Conservation (phyloP, 1,284 basidiomycete species). For the Bondarzewia mesenterica region DNA sequence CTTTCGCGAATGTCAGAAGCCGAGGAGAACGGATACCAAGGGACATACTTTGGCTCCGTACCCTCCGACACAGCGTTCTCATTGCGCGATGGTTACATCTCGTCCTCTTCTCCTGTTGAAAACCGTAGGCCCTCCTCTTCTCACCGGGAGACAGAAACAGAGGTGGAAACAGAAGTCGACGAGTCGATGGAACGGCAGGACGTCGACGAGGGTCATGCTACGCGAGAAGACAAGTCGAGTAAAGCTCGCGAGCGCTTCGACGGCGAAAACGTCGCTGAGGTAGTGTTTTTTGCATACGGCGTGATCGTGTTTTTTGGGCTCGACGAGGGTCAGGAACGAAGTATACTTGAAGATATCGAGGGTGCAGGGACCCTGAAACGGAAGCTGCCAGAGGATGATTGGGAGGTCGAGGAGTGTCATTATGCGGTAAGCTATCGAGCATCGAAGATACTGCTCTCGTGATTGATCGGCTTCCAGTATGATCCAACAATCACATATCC, state of each 20-base stretch:
- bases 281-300: conserved; percentile 80
- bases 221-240: background rate
- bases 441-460: background rate
- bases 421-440: conserved; percentile 49
- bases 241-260: conserved; percentile 16
- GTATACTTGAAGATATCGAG: conserved; percentile 78
- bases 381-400: conserved; percentile 56
- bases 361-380: conserved; percentile 60
- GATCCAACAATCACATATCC: conserved; percentile 81
- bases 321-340: conserved; percentile 64
- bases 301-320: conserved; percentile 88
- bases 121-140: background rate
- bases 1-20: conserved; percentile 69
- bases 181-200: background rate
- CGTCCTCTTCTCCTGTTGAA: conserved; percentile 36
- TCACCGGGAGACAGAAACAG: background rate
- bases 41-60: conserved; percentile 63
- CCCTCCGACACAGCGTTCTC: conserved; percentile 18
- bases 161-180: background rate
- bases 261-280: conserved; percentile 62
- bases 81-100: conserved; percentile 44
- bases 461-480: conserved; percentile 41
- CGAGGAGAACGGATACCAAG: conserved; percentile 87
- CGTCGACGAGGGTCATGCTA: background rate
- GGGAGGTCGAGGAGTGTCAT: conserved; percentile 90